Conservation (phyloP, 495 filamentous ascomycete genomes). For the Penicillium lividum region DNA sequence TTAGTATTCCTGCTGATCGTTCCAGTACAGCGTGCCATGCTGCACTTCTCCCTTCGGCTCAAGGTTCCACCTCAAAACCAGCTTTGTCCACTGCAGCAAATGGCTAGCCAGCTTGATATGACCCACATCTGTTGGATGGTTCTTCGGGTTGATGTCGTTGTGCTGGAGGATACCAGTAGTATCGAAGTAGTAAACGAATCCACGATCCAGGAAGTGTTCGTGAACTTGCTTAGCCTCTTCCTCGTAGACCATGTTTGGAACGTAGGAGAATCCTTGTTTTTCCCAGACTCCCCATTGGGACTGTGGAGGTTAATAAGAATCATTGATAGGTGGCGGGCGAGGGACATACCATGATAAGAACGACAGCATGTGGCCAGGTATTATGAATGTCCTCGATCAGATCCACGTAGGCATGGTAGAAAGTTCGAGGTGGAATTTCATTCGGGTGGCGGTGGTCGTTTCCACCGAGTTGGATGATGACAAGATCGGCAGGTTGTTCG, state of each 20-base stretch:
- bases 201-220: slow-evolving; percentile 54
- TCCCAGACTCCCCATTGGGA: slow-evolving; percentile 65
- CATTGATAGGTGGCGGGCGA: not conserved
- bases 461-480: slow-evolving; percentile 67
- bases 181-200: slow-evolving; percentile 69
- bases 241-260: slow-evolving; percentile 48
- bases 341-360: slow-evolving; percentile 59
- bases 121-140: slow-evolving; percentile 67
- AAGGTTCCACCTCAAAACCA: slow-evolving; percentile 62
- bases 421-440: slow-evolving; percentile 54
- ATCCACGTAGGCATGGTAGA: slow-evolving; percentile 58
- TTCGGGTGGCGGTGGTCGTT: slow-evolving; percentile 65
- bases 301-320: slow-evolving; percentile 29
- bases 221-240: slow-evolving; percentile 57
- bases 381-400: slow-evolving; percentile 61
- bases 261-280: slow-evolving; percentile 54
- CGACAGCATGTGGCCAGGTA: slow-evolving; percentile 61
- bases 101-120: slow-evolving; percentile 70
- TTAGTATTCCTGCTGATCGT: slow-evolving; percentile 53
- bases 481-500: slow-evolving; percentile 63
- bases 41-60: slow-evolving; percentile 64
- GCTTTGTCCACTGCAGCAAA: slow-evolving; percentile 55
- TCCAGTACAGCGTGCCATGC: slow-evolving; percentile 64
- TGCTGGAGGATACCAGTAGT: slow-evolving; percentile 68
- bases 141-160: slow-evolving; percentile 65